phyloP scores from a whole-genome alignment of 208 protist genomes.

The Acanthamoeba castellanii region DNA sequence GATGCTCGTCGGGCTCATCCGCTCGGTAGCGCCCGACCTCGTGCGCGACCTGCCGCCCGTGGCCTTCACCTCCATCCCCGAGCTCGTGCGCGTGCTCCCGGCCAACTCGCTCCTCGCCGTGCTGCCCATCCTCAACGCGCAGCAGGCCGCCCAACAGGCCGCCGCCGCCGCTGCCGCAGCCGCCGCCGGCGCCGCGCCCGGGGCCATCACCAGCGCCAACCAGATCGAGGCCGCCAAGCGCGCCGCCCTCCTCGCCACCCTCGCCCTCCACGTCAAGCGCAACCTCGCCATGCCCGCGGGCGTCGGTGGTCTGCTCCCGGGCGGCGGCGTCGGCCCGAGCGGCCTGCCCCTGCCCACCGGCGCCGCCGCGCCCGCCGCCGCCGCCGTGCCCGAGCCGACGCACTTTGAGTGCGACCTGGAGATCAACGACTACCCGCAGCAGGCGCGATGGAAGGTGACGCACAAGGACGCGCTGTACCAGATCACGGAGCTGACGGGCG shows the following conservation, averaged over 20 bases:
- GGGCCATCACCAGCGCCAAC: constrained; percentile 35
- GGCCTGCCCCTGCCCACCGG: neutral
- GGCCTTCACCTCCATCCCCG: constrained; percentile 40
- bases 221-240: constrained; percentile 57
- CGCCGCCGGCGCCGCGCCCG: neutral
- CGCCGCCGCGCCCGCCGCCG: neutral
- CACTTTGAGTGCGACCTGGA: constrained; percentile 91
- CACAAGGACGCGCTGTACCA: constrained; percentile 87
- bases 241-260: constrained; percentile 52
- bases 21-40: constrained; percentile 10
- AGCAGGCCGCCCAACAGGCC: constrained; percentile 7
- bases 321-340: neutral
- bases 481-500: constrained; percentile 88
- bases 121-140: constrained; percentile 44
- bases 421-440: constrained; percentile 95
- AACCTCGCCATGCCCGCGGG: constrained; percentile 29
- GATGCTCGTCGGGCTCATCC: constrained; percentile 25
- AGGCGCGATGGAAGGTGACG: constrained; percentile 91
- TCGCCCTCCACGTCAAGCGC: constrained; percentile 13
- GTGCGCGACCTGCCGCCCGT: constrained; percentile 34
- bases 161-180: neutral
- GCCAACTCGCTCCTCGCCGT: constrained; percentile 60
- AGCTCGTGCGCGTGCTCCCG: constrained; percentile 19
- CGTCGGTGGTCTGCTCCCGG: neutral
- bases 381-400: neutral